Percentiles rank a stretch among this genome's conserved stretches.
phyloP scores from a whole-genome alignment of 345 rosid genomes.

The Hibiscus syriacus region DNA sequence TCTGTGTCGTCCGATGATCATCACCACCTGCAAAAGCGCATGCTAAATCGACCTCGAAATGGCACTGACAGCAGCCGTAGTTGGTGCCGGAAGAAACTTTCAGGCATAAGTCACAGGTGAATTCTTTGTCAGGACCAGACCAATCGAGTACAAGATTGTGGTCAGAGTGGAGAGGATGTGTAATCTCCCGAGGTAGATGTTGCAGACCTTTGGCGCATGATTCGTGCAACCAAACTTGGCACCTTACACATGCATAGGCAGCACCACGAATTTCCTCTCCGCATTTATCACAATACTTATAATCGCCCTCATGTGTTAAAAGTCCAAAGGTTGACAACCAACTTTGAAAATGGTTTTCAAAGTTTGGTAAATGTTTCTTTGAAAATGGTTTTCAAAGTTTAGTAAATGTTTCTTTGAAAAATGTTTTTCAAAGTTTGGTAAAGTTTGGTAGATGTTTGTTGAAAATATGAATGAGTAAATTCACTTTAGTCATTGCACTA shows the following conservation, averaged over 20 bases:
- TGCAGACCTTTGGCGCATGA: background rate
- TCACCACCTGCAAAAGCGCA: background rate
- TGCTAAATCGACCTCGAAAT: background rate
- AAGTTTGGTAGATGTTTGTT: no score
- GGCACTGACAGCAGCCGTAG: background rate
- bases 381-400: no score
- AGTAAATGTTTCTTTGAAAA: no score
- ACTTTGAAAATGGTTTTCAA: no score
- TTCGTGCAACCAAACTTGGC: background rate
- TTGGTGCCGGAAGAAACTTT: background rate
- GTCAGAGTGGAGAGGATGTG: slow-evolving; percentile 1
- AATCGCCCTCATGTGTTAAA: background rate
- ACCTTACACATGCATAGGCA: background rate
- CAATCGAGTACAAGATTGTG: background rate
- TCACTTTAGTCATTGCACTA: no score
- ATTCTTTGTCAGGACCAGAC: background rate
- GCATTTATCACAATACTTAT: background rate
- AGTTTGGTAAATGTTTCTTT: no score
- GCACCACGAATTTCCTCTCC: background rate
- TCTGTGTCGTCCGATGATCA: background rate
- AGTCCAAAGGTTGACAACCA: no score
- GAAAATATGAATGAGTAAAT: no score
- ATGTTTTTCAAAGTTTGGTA: no score
- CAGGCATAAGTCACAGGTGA: background rate
- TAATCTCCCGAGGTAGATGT: no score